Evolutionary conservation across 2,329 filamentous ascomycete species (phyloP), one percentile per base, ranked within the genome.

Genomic region (Ophidiomyces ophidiicola): DNA sequence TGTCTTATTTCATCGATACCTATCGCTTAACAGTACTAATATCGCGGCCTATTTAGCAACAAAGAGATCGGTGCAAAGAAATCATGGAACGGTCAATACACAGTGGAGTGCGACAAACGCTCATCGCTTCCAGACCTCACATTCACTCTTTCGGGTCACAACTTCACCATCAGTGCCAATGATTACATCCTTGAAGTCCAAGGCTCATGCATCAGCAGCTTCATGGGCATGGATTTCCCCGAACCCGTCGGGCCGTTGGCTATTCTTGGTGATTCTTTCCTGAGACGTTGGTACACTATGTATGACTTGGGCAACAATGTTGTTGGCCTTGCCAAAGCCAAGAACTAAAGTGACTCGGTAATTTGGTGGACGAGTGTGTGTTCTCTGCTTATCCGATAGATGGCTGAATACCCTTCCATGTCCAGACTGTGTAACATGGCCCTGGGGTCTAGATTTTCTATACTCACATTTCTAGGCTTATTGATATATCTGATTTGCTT

Each of bases 21-120:
- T 25, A 36, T 12, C 25, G 4, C 20, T 26, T 32, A 1, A 32
- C n/a, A 15, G 18, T 8, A 15, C 5, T 42, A 35, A 37, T 35
- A 18, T 41, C 43, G 32, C n/a, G n/a, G n/a, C n/a, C n/a, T 44
- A 21, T 14, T n/a, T 21, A 71, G 69, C 45, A 98, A 98, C 76
- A 80, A 82, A 67, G 80, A 94, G 70, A 94, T 98, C 48, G 90
- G 90, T 48, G 90, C 90, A 51, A 94, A 92, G 78, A 98, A 96
- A 78, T 76, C 82, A 46, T 98, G 80, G 70, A 93, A 88, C 62
- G 90, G 90, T 54, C 90, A 98, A 70, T 98, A 94, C 74, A 82
- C 79, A 10, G 71, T 98, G 46, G 90, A 96, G 50, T 98, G 90
- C 64, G 68, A 70, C 49, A 86, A 82, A 71, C 82, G 85, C 53